Base-by-base conservation (phyloP, 805 yeast species). In the Metschnikowia reukaufii region DNA sequence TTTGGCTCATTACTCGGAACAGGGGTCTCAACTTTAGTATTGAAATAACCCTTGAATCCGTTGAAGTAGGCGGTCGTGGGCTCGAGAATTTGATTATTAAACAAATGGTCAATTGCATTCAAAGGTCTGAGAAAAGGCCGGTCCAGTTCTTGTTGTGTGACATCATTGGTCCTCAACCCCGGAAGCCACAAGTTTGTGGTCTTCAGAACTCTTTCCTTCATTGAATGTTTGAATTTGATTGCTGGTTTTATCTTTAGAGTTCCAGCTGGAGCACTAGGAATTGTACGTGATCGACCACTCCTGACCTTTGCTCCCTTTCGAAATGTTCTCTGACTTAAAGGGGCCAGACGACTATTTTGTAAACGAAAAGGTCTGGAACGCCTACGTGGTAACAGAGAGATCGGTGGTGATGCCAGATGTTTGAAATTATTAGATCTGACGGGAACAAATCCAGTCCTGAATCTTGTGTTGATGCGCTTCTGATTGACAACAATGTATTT, bases 131-230 rank as follows among this genome's bases (percentile, higher is more conserved):
- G 71, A 20, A 79, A 61, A 2, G 77, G 70, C 40, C 73, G 73
- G 32, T 77, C 72, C 39, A 82, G n/a, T n/a, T n/a, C n/a, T n/a
- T n/a, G 58, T 48, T 74, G 78, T 39, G 70, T 66, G 60, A 73
- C 73, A 42, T 79, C 78, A 27, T 76, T 64, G 1, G 84, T 76
- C 67, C 81, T 80, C 45, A 83, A 65, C 32, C 72, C 68, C 3
- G 96, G 96, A 17, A 80, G 67, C 35, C 67, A 61, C 49, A 64
- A 62, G 57, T 90, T 96, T 36, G 88, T 67, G 30, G 70, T 60
- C 47, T 60, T 62, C 55, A 90, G 77, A n/a, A 79, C 66, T 25
- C 68, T 56, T 54, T 86, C 84, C n/a, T 62, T 64, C 25, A 83
- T 73, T 25, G 69, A 62, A 43, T 69, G 72, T 63, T 87, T 87